phyloP scores from a whole-genome alignment of 2,329 filamentous ascomycete genomes.

The Colletotrichum gloeosporioides region DNA sequence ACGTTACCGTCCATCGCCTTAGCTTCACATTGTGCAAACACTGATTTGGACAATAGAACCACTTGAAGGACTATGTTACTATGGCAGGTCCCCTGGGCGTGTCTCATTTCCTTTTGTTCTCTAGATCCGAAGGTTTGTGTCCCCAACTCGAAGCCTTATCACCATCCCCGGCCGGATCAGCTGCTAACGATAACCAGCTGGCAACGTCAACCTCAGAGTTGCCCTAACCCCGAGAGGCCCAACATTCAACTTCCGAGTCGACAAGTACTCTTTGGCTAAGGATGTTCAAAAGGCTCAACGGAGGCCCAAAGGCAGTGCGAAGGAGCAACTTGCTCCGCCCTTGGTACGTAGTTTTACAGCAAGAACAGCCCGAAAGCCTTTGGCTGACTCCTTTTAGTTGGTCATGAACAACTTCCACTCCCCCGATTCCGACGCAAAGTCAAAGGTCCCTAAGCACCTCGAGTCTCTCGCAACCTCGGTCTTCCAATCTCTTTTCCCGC shows the following conservation, averaged over 20 bases:
- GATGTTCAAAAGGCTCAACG: conserved; percentile 86
- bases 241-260: conserved; percentile 91
- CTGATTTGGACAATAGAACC: conserved; percentile 56
- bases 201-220: conserved; percentile 91
- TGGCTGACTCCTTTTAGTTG: conserved; percentile 56
- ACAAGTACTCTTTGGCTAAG: conserved; percentile 92
- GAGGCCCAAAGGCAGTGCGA: conserved; percentile 80
- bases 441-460: conserved; percentile 88
- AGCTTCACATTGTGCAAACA: neutral
- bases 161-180: neutral
- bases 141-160: neutral
- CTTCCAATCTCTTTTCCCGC: conserved; percentile 95
- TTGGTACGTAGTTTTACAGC: conserved; percentile 58
- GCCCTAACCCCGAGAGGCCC: conserved; percentile 89
- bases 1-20: neutral
- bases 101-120: conserved; percentile 91
- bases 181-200: conserved; percentile 37
- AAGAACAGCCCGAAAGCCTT: neutral
- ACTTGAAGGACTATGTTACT: conserved; percentile 87
- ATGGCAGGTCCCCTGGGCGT: conserved; percentile 97
- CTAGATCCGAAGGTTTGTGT: conserved; percentile 72
- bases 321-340: conserved; percentile 85
- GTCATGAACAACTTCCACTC: conserved; percentile 98
- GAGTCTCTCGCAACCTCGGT: conserved; percentile 91
- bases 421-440: conserved; percentile 62